Evolutionary conservation across 371 early-diverging fungal genomes (phyloP).

Genomic region (Capillidium heterosporum): DNA sequence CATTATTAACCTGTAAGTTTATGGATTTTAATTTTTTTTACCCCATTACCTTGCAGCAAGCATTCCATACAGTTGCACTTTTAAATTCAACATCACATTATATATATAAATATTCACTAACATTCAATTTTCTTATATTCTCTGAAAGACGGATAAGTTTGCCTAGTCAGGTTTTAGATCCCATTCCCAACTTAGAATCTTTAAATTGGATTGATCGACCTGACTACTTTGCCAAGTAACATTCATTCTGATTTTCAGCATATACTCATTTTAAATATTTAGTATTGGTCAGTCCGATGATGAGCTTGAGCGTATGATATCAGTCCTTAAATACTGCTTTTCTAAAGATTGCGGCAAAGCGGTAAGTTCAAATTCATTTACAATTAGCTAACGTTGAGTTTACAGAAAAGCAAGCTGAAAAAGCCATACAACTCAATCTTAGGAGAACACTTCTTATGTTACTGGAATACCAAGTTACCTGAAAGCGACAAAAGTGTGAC

Average conservation of each 20-base stretch:
- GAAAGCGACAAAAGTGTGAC: slow-evolving; percentile 3
- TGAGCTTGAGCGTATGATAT: slow-evolving; percentile 40
- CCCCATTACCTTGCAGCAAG: neutral
- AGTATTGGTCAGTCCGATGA: slow-evolving; percentile 34
- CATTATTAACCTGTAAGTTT: slow-evolving; percentile 28
- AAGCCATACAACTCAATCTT: slow-evolving; percentile 41
- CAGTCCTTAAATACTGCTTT: slow-evolving; percentile 43
- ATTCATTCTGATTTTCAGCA: neutral
- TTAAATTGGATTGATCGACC: slow-evolving; percentile 60
- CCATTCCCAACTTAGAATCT: slow-evolving; percentile 46
- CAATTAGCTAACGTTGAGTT: neutral
- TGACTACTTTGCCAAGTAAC: slow-evolving; percentile 32
- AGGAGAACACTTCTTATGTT: slow-evolving; percentile 35
- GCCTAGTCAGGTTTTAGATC: slow-evolving; percentile 45
- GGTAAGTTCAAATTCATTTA: slow-evolving; percentile 8
- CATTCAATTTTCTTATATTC: neutral
- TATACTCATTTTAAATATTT: neutral
- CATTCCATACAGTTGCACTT: no score
- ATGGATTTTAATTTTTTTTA: neutral
- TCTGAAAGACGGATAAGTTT: slow-evolving; percentile 31
- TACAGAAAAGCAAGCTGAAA: slow-evolving; percentile 15
- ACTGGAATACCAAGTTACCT: slow-evolving; percentile 23
- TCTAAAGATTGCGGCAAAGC: slow-evolving; percentile 42
- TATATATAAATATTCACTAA: no score
- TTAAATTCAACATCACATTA: no score